Percentiles rank a stretch among this genome's conserved stretches.
Evolutionary conservation across 352 stramenopile species (phyloP).

Genomic region (Phytophthora hybrid): DNA sequence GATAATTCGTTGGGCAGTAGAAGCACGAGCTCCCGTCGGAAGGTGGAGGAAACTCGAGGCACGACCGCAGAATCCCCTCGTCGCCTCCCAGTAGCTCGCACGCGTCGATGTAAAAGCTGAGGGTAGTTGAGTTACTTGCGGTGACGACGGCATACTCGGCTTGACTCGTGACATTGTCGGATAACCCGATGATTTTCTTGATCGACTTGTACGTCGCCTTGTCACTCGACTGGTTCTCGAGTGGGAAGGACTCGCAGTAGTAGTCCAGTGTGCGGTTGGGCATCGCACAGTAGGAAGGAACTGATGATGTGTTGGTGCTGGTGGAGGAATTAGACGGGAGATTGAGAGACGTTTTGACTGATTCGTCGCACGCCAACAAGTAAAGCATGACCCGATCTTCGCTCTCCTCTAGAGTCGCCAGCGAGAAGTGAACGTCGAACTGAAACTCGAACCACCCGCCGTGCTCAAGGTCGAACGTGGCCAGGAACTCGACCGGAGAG

Average conservation of each 20-base stretch:
- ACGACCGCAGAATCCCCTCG: slow-evolving; percentile 55
- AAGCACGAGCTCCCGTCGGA: slow-evolving; percentile 38
- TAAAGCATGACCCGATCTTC: slow-evolving; percentile 58
- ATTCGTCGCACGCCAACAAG: slow-evolving; percentile 56
- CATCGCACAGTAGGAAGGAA: slow-evolving; percentile 55
- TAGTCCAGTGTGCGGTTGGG: slow-evolving; percentile 54
- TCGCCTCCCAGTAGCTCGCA: slow-evolving; percentile 58
- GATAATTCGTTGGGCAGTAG: slow-evolving; percentile 49
- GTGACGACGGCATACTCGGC: slow-evolving; percentile 12
- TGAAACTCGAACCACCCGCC: slow-evolving; percentile 35
- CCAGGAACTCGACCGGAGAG: slow-evolving; percentile 35
- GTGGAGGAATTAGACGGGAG: slow-evolving; percentile 5
- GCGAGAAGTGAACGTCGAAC: slow-evolving; percentile 44
- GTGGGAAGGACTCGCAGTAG: slow-evolving; percentile 57
- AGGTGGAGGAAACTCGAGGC: slow-evolving; percentile 33
- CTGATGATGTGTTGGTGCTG: background rate
- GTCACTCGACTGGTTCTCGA: slow-evolving; percentile 43
- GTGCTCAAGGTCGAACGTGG: slow-evolving; percentile 43
- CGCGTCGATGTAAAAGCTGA: slow-evolving; percentile 64
- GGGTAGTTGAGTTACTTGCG: slow-evolving; percentile 30
- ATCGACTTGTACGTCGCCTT: slow-evolving; percentile 45
- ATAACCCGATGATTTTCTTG: slow-evolving; percentile 26
- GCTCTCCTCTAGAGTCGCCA: slow-evolving; percentile 38
- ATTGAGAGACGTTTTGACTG: slow-evolving; percentile 25
- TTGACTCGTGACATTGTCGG: slow-evolving; percentile 18